Evolutionary conservation across 768 basidiomycete species (phyloP), one percentile per base, ranked within the genome.

Genomic region (Pisolithus sp.): DNA sequence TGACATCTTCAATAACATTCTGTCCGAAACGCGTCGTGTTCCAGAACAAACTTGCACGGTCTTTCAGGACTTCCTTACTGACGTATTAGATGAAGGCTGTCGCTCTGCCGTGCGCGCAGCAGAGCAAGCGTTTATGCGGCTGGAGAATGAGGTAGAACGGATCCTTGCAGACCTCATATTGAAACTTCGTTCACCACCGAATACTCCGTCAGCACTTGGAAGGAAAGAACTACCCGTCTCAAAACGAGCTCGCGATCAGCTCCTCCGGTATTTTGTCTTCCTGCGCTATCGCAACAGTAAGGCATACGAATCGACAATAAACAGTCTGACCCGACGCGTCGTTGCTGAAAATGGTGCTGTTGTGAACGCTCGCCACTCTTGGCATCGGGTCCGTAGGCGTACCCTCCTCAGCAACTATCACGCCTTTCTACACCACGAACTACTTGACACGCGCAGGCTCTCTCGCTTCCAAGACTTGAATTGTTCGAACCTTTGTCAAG

Each of bases 231-330:
- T 62, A 0, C 7, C 56, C 2, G 53, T 59, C 54, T 56, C 65
- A 9, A 57, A 57, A 34, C 63, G 61, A 23, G 55, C 55, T 26
- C 62, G 73, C 13, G 71, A 75, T 37, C 61, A 60, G n/a, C 54
- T 83, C 2, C 70, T 76, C 9, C 75, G 73, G 53, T 82, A 76
- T 59, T 71, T 82, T 41, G 66, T 75, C 10, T 81, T 83, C 55
- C 64, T 83, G 0, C 74, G 80, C n/a, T 83, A 79, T 54, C 69
- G 81, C 13, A 83, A 83, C 53, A 75, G 78, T 56, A 62, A 66
- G 8, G 71, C 71, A 12, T 83, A 80, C 55, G 57, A 61, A 21
- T 60, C 73, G 42, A 72, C 72, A 10, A 62, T 79, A 28, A 53
- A 43, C 0, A 53, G 59, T 5, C 54, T 66, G 21, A 69, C 68